Conservation (phyloP, 768 basidiomycete genomes). For the Rhodotorula toruloides region DNA sequence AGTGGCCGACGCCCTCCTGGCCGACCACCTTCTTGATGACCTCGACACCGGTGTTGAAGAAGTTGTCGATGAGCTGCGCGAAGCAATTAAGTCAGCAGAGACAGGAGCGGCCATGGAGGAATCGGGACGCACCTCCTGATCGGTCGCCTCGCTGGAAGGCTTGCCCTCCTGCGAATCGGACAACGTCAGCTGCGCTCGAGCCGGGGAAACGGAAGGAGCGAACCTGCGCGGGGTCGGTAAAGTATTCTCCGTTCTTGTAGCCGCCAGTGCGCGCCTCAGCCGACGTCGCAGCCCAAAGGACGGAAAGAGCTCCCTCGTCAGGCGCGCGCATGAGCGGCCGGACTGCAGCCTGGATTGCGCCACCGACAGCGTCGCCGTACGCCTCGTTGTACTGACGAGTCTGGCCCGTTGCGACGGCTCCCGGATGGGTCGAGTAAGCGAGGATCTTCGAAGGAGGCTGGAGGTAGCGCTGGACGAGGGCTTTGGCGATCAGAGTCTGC, state of each 20-base stretch:
- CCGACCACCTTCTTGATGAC: slow-evolving; percentile 22
- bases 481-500: not conserved
- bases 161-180: slow-evolving; percentile 3
- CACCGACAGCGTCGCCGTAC: slow-evolving; percentile 20
- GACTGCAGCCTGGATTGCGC: not conserved
- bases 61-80: slow-evolving; percentile 34
- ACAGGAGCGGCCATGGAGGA: not conserved
- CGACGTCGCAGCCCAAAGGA: slow-evolving; percentile 14
- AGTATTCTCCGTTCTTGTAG: slow-evolving; percentile 24
- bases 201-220: too few relatives aligned
- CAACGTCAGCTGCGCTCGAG: too few relatives aligned
- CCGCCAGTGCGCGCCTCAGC: slow-evolving; percentile 12
- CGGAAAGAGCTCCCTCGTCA: slow-evolving; percentile 18
- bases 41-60: slow-evolving; percentile 15
- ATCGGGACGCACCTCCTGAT: slow-evolving; percentile 17
- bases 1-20: slow-evolving; percentile 5
- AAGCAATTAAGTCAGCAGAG: too few relatives aligned
- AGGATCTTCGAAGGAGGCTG: slow-evolving; percentile 8
- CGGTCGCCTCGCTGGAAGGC: slow-evolving; percentile 14
- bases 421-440: slow-evolving; percentile 16
- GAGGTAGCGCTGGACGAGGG: slow-evolving; percentile 23
- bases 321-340: slow-evolving; percentile 12
- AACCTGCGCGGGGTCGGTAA: slow-evolving; percentile 18
- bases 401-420: slow-evolving; percentile 13
- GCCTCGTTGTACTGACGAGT: slow-evolving; percentile 29